A percentile compares a stretch with the other conserved stretches of the same genome.
phyloP scores from a whole-genome alignment of 495 filamentous ascomycete genomes.

The Polyplosphaeria fusca region DNA sequence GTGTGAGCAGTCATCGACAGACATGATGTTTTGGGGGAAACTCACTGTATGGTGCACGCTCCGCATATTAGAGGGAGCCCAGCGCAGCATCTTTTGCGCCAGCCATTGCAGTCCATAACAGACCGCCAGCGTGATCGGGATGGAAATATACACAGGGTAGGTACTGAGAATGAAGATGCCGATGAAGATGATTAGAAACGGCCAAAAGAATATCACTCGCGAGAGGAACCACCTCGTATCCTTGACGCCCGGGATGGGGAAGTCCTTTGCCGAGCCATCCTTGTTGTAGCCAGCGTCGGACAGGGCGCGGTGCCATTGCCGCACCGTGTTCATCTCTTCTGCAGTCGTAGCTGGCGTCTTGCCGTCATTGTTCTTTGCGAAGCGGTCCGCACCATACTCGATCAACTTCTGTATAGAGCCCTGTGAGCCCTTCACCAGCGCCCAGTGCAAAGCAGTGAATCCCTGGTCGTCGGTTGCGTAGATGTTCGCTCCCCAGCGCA shows the following conservation, averaged over 20 bases:
- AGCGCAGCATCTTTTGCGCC: conserved; percentile 70
- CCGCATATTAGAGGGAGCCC: conserved; percentile 80
- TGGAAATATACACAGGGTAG: conserved; percentile 67
- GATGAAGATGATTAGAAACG: conserved; percentile 69
- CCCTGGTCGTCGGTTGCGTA: conserved; percentile 86
- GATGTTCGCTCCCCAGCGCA: conserved; percentile 93
- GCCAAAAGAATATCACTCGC: conserved; percentile 89
- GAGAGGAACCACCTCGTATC: conserved; percentile 71
- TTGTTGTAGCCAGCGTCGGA: conserved; percentile 79
- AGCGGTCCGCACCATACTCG: conserved; percentile 91
- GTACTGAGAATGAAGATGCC: conserved; percentile 69
- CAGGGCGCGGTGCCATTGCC: conserved; percentile 79
- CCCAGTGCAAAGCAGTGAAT: conserved; percentile 94
- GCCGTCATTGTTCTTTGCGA: conserved; percentile 77
- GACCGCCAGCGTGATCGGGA: conserved; percentile 65
- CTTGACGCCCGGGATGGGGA: conserved; percentile 58
- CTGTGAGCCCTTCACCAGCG: conserved; percentile 83
- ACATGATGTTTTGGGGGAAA: too few relatives aligned
- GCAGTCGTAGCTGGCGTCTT: conserved; percentile 84
- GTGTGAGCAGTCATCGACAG: too few relatives aligned
- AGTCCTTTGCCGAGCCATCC: conserved; percentile 66
- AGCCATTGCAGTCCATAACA: conserved; percentile 74
- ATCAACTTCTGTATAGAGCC: conserved; percentile 85
- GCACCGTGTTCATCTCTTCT: conserved; percentile 79
- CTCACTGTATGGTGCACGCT: conserved; percentile 81